These are phyloP conservation scores for Oenanthe javanica DNA, from an alignment of 140 eudicot genomes.

Conservation along the genomic window DNA sequence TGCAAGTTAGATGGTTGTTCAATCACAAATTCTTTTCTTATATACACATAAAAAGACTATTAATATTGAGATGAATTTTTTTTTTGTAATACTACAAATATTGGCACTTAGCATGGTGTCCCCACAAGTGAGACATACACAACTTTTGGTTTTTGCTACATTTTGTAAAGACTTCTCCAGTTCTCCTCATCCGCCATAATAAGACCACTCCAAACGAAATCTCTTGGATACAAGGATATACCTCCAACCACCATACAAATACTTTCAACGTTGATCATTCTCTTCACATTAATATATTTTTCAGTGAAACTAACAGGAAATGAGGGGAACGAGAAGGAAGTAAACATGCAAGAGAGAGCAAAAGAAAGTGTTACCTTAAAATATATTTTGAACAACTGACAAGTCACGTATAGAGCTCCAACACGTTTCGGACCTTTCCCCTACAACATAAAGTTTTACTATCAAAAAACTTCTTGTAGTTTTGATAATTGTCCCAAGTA, in stretches of 20 bases:
- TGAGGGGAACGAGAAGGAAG: not conserved
- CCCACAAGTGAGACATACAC: not conserved
- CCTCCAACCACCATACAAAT: not conserved
- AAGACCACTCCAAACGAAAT: not conserved
- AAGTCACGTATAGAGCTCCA: constrained; percentile 92
- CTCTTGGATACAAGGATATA: not conserved
- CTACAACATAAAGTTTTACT: constrained; percentile 18
- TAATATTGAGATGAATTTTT: not conserved
- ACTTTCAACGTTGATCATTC: not conserved
- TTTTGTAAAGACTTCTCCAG: not conserved
- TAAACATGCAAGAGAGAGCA: not conserved
- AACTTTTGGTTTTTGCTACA: not conserved
- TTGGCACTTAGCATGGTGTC: not conserved
- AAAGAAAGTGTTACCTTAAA: constrained; percentile 50
- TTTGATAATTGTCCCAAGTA: constrained; percentile 2
- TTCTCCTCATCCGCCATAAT: not conserved
- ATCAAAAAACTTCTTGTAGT: not conserved
- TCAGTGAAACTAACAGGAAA: not conserved
- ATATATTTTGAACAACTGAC: constrained; percentile 92
- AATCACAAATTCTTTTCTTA: not conserved
- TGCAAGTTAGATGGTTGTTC: not conserved
- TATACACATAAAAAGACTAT: not conserved
- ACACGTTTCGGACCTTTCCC: constrained; percentile 98
- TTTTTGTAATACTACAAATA: not conserved
- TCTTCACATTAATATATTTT: not conserved